Evolutionary conservation across 2,329 filamentous ascomycete genomes (phyloP).

Genomic region (Aspergillus sp.): DNA sequence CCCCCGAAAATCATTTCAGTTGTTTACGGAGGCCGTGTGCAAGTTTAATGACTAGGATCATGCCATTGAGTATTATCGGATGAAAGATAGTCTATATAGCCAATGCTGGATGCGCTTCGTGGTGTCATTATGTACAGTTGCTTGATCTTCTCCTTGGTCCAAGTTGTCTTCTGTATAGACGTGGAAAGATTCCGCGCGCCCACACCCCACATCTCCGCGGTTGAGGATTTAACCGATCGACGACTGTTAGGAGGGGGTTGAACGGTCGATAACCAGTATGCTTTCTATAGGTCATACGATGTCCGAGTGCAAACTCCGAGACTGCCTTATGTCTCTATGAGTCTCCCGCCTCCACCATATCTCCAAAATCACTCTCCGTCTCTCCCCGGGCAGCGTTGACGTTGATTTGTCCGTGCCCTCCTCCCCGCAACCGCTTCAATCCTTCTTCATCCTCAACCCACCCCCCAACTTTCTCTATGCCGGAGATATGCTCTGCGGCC

Average conservation of each 20-base stretch:
- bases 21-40: background rate
- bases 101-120: background rate
- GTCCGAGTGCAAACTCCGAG: background rate
- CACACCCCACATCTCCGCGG: slow-evolving; percentile 5
- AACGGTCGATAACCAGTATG: background rate
- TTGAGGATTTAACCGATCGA: background rate
- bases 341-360: slow-evolving; percentile 2
- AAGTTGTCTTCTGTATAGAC: background rate
- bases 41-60: background rate
- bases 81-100: no score
- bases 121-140: background rate
- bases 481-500: slow-evolving; percentile 9
- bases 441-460: slow-evolving; percentile 12
- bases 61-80: background rate
- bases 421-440: slow-evolving; percentile 2
- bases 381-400: background rate
- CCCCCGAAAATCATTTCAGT: background rate
- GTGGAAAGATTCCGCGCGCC: slow-evolving; percentile 5
- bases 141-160: background rate
- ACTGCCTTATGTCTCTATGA: background rate
- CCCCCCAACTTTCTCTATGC: slow-evolving; percentile 10
- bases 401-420: slow-evolving; percentile 1
- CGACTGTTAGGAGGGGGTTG: background rate
- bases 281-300: background rate
- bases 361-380: slow-evolving; percentile 4